Evolutionary conservation across 352 stramenopile species (phyloP).

Genomic region (Peronospora farinosa): DNA sequence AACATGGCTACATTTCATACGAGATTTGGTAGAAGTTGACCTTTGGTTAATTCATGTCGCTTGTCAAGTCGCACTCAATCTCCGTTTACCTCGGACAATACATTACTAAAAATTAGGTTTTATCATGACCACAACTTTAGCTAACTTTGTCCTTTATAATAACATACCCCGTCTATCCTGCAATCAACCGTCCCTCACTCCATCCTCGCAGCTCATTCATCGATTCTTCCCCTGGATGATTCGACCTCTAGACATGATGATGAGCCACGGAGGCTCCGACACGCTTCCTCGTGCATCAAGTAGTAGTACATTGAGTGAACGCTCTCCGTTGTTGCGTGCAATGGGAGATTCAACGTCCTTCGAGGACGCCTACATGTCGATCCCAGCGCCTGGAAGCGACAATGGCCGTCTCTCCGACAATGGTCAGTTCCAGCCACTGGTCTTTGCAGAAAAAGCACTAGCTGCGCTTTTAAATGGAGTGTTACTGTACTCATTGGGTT

Average conservation of each 20-base stretch:
- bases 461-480: constrained; percentile 66
- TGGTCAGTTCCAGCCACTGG: constrained; percentile 64
- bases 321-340: constrained; percentile 59
- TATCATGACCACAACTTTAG: not conserved
- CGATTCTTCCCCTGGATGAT: constrained; percentile 24
- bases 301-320: constrained; percentile 37
- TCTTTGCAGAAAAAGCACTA: constrained; percentile 74
- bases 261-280: constrained; percentile 26
- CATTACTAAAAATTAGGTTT: not conserved
- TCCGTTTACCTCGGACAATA: not conserved
- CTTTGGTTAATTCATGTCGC: not conserved
- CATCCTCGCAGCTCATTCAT: constrained; percentile 9
- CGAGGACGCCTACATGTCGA: constrained; percentile 72
- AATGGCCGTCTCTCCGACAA: constrained; percentile 25
- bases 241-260: constrained; percentile 27
- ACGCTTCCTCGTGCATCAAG: constrained; percentile 21
- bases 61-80: not conserved
- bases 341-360: constrained; percentile 47
- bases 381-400: constrained; percentile 31
- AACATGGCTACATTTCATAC: constrained; percentile 10
- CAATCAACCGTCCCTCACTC: not conserved
- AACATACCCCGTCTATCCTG: not conserved
- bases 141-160: not conserved
- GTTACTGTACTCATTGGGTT: constrained; percentile 71
- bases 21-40: not conserved